A percentile compares a stretch with the other conserved stretches of the same genome.
phyloP scores from a whole-genome alignment of 371 early-diverging fungal species.

The Mortierella sp. region DNA sequence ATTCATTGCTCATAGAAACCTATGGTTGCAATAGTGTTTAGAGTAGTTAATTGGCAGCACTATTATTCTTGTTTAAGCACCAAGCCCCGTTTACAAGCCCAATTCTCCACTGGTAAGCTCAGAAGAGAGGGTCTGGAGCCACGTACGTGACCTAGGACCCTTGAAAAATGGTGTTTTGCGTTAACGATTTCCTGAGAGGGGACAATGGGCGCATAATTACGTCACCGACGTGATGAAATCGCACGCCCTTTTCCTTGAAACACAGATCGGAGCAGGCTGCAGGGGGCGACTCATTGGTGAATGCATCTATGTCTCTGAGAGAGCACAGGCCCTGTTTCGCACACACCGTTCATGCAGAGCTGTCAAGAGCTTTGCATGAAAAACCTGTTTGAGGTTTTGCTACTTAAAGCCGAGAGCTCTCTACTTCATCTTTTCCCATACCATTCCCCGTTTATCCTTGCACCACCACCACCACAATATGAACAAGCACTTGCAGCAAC shows the following conservation, averaged over 20 bases:
- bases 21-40: too few species aligned
- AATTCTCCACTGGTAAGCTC: too few species aligned
- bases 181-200: too few species aligned
- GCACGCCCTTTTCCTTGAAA: not conserved
- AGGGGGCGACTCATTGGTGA: not conserved
- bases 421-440: not conserved
- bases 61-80: too few species aligned
- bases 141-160: too few species aligned
- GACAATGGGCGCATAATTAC: too few species aligned
- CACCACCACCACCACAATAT: slow-evolving; percentile 20
- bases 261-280: not conserved
- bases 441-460: not conserved
- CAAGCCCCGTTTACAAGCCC: too few species aligned
- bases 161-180: too few species aligned
- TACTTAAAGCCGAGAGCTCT: not conserved
- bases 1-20: too few species aligned
- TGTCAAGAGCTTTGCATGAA: not conserved
- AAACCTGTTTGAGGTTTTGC: not conserved
- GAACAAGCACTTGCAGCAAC: slow-evolving; percentile 33
- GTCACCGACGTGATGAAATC: not conserved
- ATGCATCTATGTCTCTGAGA: not conserved
- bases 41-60: too few species aligned
- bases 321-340: slow-evolving; percentile 11
- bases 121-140: too few species aligned
- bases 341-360: slow-evolving; percentile 8